Evolutionary conservation across 345 rosid species (phyloP).

Genomic region (Pseudoturritis turrita): DNA sequence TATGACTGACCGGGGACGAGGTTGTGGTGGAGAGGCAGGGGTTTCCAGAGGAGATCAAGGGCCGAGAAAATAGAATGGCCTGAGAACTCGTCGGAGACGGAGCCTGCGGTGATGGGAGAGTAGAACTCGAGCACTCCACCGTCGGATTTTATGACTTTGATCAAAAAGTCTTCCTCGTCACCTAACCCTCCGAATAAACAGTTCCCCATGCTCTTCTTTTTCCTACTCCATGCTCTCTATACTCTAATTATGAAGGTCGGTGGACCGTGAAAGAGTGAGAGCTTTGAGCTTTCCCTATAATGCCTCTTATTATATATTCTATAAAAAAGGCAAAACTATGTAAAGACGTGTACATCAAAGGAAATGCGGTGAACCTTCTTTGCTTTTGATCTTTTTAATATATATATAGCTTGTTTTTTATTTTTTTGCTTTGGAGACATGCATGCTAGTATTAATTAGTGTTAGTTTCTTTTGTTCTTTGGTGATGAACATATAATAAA

Average conservation of each 20-base stretch:
- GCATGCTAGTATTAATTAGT: no score
- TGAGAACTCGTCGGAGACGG: constrained; percentile 51
- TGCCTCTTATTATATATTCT: background rate
- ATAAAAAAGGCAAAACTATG: background rate
- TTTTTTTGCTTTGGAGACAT: background rate
- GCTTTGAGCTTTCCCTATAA: background rate
- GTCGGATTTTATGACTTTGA: constrained; percentile 49
- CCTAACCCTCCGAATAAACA: constrained; percentile 75
- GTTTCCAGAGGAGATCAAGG: constrained; percentile 47
- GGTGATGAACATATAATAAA: background rate
- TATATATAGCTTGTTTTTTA: background rate
- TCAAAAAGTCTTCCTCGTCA: constrained; percentile 30
- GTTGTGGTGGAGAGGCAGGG: constrained; percentile 42
- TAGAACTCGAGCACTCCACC: constrained; percentile 64
- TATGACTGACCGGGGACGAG: constrained; percentile 54
- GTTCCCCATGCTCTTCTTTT: constrained; percentile 54
- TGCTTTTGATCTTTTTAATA: background rate
- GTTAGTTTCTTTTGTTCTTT: background rate
- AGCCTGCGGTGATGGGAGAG: constrained; percentile 53
- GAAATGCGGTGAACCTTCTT: constrained; percentile 15
- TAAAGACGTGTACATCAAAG: constrained; percentile 13
- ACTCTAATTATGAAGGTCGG: background rate
- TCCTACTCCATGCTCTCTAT: background rate
- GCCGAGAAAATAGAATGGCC: constrained; percentile 55
- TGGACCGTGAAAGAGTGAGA: constrained; percentile 1